phyloP scores from a whole-genome alignment of 2,329 filamentous ascomycete species.

The Epichloe scottii region DNA sequence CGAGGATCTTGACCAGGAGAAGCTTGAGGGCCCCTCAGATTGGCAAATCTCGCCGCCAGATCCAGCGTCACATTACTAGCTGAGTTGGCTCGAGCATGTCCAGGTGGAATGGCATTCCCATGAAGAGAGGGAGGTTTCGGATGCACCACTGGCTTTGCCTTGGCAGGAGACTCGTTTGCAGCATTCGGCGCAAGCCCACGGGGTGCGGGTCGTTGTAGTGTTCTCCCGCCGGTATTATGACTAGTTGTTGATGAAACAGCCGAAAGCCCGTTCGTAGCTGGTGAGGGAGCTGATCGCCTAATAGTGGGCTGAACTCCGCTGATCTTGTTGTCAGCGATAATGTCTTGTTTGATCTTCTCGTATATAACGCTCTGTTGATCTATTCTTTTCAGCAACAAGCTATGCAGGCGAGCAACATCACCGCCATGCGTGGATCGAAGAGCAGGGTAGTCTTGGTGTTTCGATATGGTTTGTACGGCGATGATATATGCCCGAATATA shows the following conservation, averaged over 20 bases:
- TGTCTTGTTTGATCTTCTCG: slow-evolving; percentile 43
- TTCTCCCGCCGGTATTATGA: neutral
- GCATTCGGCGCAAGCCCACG: slow-evolving; percentile 8
- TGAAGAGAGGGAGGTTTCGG: slow-evolving; percentile 58
- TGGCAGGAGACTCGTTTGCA: slow-evolving; percentile 14
- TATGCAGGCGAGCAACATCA: slow-evolving; percentile 35
- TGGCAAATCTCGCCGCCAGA: slow-evolving; percentile 43
- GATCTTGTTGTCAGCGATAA: slow-evolving; percentile 50
- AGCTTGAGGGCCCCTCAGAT: slow-evolving; percentile 33
- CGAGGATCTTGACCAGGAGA: slow-evolving; percentile 37
- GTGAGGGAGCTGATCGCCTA: slow-evolving; percentile 8
- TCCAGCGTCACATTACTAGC: slow-evolving; percentile 30
- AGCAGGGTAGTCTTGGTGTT: slow-evolving; percentile 60
- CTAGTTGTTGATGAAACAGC: neutral
- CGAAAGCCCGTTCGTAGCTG: slow-evolving; percentile 5
- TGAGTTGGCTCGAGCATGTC: slow-evolving; percentile 15
- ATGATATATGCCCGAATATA: slow-evolving; percentile 76
- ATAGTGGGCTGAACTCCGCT: slow-evolving; percentile 42
- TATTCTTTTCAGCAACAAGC: slow-evolving; percentile 37
- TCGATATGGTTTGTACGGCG: slow-evolving; percentile 61
- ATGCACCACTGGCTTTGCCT: slow-evolving; percentile 37
- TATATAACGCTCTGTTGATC: slow-evolving; percentile 35
- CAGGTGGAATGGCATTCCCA: slow-evolving; percentile 38
- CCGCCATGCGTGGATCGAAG: slow-evolving; percentile 40
- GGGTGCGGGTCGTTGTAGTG: neutral